Base-by-base conservation (phyloP, 2,329 filamentous ascomycete species). In the Monosporascus sp. region DNA sequence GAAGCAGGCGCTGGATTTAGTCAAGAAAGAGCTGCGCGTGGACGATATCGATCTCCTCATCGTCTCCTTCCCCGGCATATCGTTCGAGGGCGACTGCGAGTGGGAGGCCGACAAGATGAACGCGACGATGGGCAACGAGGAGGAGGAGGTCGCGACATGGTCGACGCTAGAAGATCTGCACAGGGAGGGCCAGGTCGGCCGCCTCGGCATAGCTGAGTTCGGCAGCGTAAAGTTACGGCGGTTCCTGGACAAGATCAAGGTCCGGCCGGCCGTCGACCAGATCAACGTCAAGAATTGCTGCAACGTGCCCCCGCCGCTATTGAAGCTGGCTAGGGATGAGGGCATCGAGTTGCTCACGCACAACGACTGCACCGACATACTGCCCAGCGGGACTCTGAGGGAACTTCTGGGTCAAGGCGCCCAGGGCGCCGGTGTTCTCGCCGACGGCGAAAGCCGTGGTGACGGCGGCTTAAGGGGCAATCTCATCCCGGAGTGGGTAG, bases 221-320 rank as follows among this genome's bases (percentile, higher is more conserved):
- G 92, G 93, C 52, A 89, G 85, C 61, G 85, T 91, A 62, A 87
- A 94, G 64, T 76, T 99, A 38, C 74, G 80, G n/a, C 83, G 82
- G 15, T 92, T 99, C 64, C 75, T 97, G 25, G 77, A 83, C 43
- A 77, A 83, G 56, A 87, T 89, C 22, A 77, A 76, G 41, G 77
- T 96, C 55, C 82, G 82, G 60, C 94, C 94, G 1, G 81, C 83
- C 20, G 93, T 97, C 41, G 86, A 97, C 71, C 94, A 99, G 78
- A 96, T 99, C 77, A 97, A 97, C 68, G 83, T 96, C 49, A 86
- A 89, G 63, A 90, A 97, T 72, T 97, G 93, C 76, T 99, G 94
- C 73, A 93, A 91, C 47, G 94, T 97, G 44, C 94, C 94, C 8
- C 92, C 91, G 64, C 87, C 90, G 14, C 79, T 99, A 57, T 85